Conservation (phyloP, 2,329 filamentous ascomycete species). For the Xylariales sp. region DNA sequence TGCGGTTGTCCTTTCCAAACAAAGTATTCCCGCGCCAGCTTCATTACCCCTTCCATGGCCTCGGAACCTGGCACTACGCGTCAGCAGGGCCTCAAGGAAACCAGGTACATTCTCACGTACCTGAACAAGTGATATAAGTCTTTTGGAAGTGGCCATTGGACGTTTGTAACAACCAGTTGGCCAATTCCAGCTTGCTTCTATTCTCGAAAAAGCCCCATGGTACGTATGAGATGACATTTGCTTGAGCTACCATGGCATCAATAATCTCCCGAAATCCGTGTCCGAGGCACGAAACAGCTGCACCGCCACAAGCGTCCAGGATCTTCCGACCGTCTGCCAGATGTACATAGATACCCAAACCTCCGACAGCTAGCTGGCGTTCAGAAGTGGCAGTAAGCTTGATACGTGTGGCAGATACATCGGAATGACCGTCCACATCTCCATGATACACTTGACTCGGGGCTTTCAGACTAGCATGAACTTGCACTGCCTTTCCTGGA, state of each 20-base stretch:
- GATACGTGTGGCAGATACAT: neutral
- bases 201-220: constrained; percentile 48
- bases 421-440: neutral
- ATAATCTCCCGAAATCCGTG: constrained; percentile 59
- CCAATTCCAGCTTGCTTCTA: constrained; percentile 43
- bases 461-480: neutral
- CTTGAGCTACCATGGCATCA: constrained; percentile 54
- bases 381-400: neutral
- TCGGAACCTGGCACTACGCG: constrained; percentile 49
- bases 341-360: neutral
- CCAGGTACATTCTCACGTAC: constrained; percentile 12
- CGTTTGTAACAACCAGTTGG: constrained; percentile 32
- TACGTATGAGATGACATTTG: constrained; percentile 23
- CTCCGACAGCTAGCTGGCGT: neutral
- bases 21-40: constrained; percentile 63
- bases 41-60: constrained; percentile 64
- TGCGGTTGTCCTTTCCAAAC: constrained; percentile 48
- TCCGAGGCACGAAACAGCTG: constrained; percentile 68
- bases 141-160: constrained; percentile 32
- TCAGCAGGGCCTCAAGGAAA: neutral
- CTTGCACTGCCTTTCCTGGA: neutral
- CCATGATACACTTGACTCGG: neutral
- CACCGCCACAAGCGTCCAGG: constrained; percentile 69
- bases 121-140: constrained; percentile 32
- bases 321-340: constrained; percentile 31